A percentile compares a stretch with the other conserved stretches of the same genome.
Conservation (phyloP, 371 early-diverging fungal genomes). For the Batrachochytrium dendrobatidis region DNA sequence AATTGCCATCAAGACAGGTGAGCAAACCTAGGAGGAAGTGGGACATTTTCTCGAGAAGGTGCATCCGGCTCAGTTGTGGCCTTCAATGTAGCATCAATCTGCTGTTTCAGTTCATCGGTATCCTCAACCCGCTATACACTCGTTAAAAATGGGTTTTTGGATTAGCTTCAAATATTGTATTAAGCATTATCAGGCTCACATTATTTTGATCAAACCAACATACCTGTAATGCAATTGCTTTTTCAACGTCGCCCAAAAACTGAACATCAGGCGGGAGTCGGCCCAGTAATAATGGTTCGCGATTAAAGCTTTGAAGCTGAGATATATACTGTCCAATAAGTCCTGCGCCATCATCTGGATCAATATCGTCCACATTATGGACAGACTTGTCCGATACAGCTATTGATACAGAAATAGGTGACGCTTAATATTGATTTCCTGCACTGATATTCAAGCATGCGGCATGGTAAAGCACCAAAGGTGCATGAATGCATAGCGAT, state of each 20-base stretch:
- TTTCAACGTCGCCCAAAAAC: not conserved
- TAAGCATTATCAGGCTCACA: too few species aligned
- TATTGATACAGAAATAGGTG: too few species aligned
- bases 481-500: not conserved
- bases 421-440: too few species aligned
- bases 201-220: too few species aligned
- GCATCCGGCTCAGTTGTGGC: constrained; percentile 44
- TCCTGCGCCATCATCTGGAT: not conserved
- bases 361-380: not conserved
- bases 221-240: not conserved
- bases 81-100: constrained; percentile 23
- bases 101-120: not conserved
- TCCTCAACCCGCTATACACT: not conserved
- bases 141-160: too few species aligned
- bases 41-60: constrained; percentile 48
- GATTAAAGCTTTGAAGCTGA: not conserved
- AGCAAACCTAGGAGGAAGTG: constrained; percentile 74
- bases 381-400: not conserved
- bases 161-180: too few species aligned
- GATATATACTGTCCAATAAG: not conserved
- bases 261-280: not conserved
- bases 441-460: too few species aligned
- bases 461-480: not conserved
- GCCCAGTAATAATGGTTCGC: not conserved
- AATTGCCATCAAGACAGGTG: constrained; percentile 5